A percentile compares a stretch with the other conserved stretches of the same genome.
Evolutionary conservation across 1,284 basidiomycete species (phyloP).

Genomic region (Fomitopsis betulina): DNA sequence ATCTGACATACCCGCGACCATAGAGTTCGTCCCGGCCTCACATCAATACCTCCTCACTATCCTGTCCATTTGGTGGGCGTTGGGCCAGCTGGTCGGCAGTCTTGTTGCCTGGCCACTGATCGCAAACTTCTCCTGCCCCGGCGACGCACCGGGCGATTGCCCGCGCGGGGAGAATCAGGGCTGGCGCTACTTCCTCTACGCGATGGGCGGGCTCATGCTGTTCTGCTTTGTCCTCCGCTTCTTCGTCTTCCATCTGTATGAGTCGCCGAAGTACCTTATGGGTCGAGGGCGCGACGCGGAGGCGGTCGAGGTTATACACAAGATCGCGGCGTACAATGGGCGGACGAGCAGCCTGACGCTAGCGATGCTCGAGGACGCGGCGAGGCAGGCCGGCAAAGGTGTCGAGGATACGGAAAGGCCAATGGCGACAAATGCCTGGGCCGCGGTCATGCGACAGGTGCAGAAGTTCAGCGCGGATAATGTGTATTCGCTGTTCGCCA

Average conservation of each 20-base stretch:
- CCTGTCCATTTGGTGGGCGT: slow-evolving; percentile 63
- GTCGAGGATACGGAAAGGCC: slow-evolving; percentile 8
- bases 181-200: slow-evolving; percentile 69
- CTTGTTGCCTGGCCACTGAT: slow-evolving; percentile 67
- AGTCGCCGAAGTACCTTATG: slow-evolving; percentile 76
- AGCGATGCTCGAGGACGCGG: slow-evolving; percentile 38
- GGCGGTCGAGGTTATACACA: slow-evolving; percentile 66
- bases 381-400: slow-evolving; percentile 12
- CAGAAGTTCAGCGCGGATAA: slow-evolving; percentile 41
- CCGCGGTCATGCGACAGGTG: slow-evolving; percentile 37
- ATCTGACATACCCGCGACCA: neutral
- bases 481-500: slow-evolving; percentile 57
- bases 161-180: slow-evolving; percentile 54
- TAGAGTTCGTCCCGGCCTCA: slow-evolving; percentile 55
- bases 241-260: slow-evolving; percentile 69
- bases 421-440: slow-evolving; percentile 29
- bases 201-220: slow-evolving; percentile 60
- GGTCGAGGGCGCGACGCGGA: slow-evolving; percentile 66
- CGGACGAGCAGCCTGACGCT: slow-evolving; percentile 40
- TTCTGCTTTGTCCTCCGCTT: slow-evolving; percentile 64
- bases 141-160: slow-evolving; percentile 30
- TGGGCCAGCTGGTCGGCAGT: slow-evolving; percentile 56
- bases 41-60: slow-evolving; percentile 63
- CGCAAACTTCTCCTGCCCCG: slow-evolving; percentile 51
- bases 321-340: slow-evolving; percentile 68